Conservation (phyloP, 139 green algal genomes). For the Spirogloea muscicola region DNA sequence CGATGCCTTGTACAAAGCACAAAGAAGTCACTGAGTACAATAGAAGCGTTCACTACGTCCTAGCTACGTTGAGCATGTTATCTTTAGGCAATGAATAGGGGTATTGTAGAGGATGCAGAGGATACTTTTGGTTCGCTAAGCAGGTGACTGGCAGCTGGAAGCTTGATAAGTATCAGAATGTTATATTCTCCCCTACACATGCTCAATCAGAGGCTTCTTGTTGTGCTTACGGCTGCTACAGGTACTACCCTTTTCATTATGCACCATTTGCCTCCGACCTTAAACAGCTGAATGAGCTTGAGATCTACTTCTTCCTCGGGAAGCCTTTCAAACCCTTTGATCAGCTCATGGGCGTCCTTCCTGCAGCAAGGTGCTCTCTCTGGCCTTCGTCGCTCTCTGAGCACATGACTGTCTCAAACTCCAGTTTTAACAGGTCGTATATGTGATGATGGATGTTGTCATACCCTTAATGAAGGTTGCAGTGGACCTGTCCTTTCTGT, state of each 20-base stretch:
- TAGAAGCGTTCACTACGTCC: not conserved
- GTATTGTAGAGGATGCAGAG: not conserved
- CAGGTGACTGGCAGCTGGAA: not conserved
- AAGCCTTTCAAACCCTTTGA: conserved; percentile 94
- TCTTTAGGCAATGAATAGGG: not conserved
- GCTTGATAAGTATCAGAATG: not conserved
- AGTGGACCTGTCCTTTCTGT: not conserved
- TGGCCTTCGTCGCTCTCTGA: not conserved
- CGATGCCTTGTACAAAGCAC: not conserved
- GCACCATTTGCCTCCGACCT: conserved; percentile 98
- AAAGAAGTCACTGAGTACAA: not conserved
- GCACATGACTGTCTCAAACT: not conserved
- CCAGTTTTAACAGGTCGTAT: not conserved
- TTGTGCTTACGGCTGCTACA: conserved; percentile 1
- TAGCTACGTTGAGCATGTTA: not conserved
- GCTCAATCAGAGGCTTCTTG: not conserved
- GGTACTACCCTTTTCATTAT: conserved; percentile 98
- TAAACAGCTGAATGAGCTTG: conserved; percentile 52
- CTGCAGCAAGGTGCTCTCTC: conserved; percentile 66
- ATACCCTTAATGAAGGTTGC: not conserved
- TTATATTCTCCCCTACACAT: not conserved
- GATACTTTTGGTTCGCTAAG: not conserved
- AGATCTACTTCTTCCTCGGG: conserved; percentile 72
- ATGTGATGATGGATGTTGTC: not conserved
- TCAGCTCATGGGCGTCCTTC: conserved; percentile 97